Evolutionary conservation across 495 filamentous ascomycete genomes (phyloP).

Genomic region (Podospora sp.): DNA sequence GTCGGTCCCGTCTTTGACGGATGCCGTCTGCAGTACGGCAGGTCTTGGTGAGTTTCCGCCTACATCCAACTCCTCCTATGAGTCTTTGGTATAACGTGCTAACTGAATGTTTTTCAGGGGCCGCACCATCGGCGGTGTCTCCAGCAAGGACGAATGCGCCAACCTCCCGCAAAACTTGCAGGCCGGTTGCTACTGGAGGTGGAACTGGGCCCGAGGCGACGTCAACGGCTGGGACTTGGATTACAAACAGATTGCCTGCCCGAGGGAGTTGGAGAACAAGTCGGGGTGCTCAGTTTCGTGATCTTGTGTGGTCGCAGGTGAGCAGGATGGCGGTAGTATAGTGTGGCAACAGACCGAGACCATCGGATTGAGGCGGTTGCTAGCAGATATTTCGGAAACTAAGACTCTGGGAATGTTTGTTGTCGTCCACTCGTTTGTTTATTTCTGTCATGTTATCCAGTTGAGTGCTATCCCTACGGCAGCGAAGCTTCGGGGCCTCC

Average conservation of each 20-base stretch:
- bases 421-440: no score
- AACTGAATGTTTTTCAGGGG: slow-evolving; percentile 9
- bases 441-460: no score
- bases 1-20: slow-evolving; percentile 20
- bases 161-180: slow-evolving; percentile 19
- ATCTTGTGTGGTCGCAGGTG: no score
- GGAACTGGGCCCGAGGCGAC: slow-evolving; percentile 16
- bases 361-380: no score
- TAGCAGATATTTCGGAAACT: no score
- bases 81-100: neutral
- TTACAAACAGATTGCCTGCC: slow-evolving; percentile 18
- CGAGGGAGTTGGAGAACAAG: slow-evolving; percentile 13
- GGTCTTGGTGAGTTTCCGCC: slow-evolving; percentile 14
- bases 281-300: slow-evolving; percentile 11
- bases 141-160: slow-evolving; percentile 4
- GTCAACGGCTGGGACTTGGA: slow-evolving; percentile 18
- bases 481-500: no score
- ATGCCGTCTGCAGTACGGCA: slow-evolving; percentile 21
- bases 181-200: slow-evolving; percentile 19
- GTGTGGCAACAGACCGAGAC: no score
- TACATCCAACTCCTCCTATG: neutral
- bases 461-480: no score
- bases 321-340: no score
- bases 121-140: slow-evolving; percentile 12
- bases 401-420: no score